Evolutionary conservation across 164 flowering plant species (phyloP).

Genomic region (Platanus orientalis): DNA sequence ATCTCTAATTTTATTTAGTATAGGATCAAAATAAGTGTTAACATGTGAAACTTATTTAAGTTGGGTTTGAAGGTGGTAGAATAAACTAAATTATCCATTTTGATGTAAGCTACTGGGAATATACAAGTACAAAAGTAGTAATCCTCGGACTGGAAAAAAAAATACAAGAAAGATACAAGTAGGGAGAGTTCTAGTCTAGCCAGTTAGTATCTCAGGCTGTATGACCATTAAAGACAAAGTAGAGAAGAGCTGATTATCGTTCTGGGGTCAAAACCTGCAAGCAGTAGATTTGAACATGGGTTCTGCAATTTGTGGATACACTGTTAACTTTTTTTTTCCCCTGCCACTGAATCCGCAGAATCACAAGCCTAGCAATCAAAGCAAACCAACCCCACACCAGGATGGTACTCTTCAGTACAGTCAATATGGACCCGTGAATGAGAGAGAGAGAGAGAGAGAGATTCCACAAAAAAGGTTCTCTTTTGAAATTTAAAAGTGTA

Average conservation of each 20-base stretch:
- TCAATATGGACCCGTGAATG: slow-evolving; percentile 21
- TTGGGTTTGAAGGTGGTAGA: not conserved
- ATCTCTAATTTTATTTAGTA: no score
- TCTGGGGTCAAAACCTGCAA: slow-evolving; percentile 10
- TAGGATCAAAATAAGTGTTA: no score
- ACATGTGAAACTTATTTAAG: not conserved
- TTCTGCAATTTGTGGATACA: slow-evolving; percentile 13
- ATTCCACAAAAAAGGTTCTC: no score
- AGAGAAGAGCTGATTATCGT: not conserved
- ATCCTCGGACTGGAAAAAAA: not conserved
- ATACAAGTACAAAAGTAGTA: not conserved
- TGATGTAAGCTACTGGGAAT: not conserved
- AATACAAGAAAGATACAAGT: not conserved
- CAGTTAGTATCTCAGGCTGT: slow-evolving; percentile 1
- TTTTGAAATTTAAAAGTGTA: not conserved
- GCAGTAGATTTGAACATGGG: slow-evolving; percentile 29
- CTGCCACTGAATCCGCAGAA: slow-evolving; percentile 11
- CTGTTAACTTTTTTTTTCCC: slow-evolving; percentile 4
- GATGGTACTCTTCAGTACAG: slow-evolving; percentile 34
- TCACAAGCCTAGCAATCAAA: slow-evolving; percentile 27
- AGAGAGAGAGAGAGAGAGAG: slow-evolving; percentile 2
- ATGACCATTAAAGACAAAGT: slow-evolving; percentile 5
- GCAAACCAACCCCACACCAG: slow-evolving; percentile 14
- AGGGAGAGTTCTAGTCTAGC: not conserved
- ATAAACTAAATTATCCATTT: slow-evolving; percentile 17